Evolutionary conservation across 768 basidiomycete species (phyloP), one percentile per base, ranked within the genome.

Genomic region (Lentinula guzmanii): DNA sequence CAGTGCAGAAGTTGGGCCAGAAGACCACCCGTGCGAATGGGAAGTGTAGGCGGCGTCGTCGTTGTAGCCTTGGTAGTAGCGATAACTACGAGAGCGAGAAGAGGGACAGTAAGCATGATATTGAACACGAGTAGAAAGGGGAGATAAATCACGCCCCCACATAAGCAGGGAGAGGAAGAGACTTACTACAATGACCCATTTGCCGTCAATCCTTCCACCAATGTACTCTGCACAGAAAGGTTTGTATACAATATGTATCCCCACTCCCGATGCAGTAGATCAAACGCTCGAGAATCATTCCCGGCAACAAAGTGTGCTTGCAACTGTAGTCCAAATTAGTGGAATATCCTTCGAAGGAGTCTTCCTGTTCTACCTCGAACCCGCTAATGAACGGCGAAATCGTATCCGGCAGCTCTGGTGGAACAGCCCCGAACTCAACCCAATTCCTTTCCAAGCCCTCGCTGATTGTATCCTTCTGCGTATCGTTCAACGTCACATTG

Each of bases 21-120:
- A 73, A 61, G 79, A 81, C 84, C 84, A 86, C 4, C 83, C 83
- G 64, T 86, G 84, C 1, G 82, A 70, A 66, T 85, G 83, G n/a
- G 79, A 82, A 7, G 82, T 85, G 68, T 84, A 86, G 0, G 83
- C 75, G 0, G 82, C 74, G 65, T 86, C 84, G 68, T 79, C 75
- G 68, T 82, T 81, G 72, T 86, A 86, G 4, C 84, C 84, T 18
- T 70, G 68, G 63, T 82, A 75, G 2, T 75, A 77, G 18, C 84
- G 82, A 64, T 85, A 85, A 31, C 83, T 81, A 55, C 5, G 48
- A 5, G 46, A 15, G 39, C 24, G 33, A 39, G 53, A 16, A 18
- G 41, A 21, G 35, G n/a, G 42, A 4, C 21, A 34, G 34, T 33
- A 35, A 52, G 34, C 48, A 31, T 50, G 11, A 10, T 50, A 15